phyloP scores from a whole-genome alignment of 2,329 filamentous ascomycete species.

The Diaporthe ampelina region DNA sequence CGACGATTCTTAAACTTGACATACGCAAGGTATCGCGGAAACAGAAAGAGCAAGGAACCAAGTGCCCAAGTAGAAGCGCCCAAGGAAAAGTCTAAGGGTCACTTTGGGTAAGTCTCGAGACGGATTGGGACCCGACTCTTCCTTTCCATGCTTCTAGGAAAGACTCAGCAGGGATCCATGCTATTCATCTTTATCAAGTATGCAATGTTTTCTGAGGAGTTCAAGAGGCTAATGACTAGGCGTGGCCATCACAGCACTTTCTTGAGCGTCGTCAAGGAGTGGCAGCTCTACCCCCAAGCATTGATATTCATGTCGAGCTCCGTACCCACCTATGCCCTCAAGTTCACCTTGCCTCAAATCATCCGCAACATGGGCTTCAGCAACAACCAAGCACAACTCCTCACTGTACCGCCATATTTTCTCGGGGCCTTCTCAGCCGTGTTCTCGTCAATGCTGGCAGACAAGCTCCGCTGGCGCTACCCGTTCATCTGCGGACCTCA shows the following conservation, averaged over 20 bases:
- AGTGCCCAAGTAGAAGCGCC: not conserved
- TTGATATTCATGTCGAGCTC: slow-evolving; percentile 60
- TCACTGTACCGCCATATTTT: slow-evolving; percentile 49
- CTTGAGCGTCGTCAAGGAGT: slow-evolving; percentile 58
- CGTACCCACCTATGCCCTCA: slow-evolving; percentile 47
- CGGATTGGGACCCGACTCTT: too few relatives aligned
- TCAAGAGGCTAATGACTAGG: not conserved
- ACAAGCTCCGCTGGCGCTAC: slow-evolving; percentile 74
- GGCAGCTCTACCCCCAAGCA: slow-evolving; percentile 60
- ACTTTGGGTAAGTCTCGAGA: not conserved
- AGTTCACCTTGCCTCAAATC: slow-evolving; percentile 48
- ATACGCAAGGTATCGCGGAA: not conserved
- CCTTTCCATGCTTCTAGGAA: too few relatives aligned
- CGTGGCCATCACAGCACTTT: slow-evolving; percentile 41
- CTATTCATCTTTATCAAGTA: not conserved
- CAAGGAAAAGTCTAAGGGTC: not conserved
- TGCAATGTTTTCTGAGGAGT: not conserved
- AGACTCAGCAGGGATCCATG: not conserved
- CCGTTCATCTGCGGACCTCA: slow-evolving; percentile 75
- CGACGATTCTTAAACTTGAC: slow-evolving; percentile 7
- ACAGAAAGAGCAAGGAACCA: not conserved
- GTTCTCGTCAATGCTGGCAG: slow-evolving; percentile 74
- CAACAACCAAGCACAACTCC: slow-evolving; percentile 2
- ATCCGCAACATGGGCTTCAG: slow-evolving; percentile 74
- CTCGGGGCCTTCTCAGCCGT: slow-evolving; percentile 75